phyloP scores from a whole-genome alignment of 257 asterid species.

The Plantago elongata region DNA sequence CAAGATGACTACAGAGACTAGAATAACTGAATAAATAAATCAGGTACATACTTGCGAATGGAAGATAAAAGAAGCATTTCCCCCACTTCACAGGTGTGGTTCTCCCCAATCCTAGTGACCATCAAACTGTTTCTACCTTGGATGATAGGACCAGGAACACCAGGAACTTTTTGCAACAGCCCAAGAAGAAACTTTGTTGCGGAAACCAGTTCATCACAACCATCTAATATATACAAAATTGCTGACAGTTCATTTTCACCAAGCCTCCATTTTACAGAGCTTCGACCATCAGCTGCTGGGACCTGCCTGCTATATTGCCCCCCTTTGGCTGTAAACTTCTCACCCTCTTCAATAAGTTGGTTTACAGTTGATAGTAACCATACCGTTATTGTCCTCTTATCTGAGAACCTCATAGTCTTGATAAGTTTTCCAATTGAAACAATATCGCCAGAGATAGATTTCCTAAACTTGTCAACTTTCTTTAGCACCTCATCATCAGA shows the following conservation, averaged over 20 bases:
- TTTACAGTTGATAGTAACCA: slow-evolving; percentile 80
- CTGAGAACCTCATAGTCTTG: slow-evolving; percentile 68
- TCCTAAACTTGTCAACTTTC: slow-evolving; percentile 44
- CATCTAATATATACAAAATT: slow-evolving; percentile 78
- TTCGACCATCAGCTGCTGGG: slow-evolving; percentile 64
- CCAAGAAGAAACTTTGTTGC: slow-evolving; percentile 83
- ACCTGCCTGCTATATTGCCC: slow-evolving; percentile 60
- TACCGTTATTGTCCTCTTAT: slow-evolving; percentile 53
- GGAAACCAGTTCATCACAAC: slow-evolving; percentile 64
- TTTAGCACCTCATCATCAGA: slow-evolving; percentile 56
- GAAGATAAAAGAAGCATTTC: slow-evolving; percentile 80
- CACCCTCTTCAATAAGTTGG: slow-evolving; percentile 77
- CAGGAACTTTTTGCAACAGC: slow-evolving; percentile 78
- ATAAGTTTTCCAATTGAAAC: slow-evolving; percentile 60
- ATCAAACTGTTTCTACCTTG: slow-evolving; percentile 53
- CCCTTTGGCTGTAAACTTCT: slow-evolving; percentile 51
- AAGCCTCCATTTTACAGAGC: slow-evolving; percentile 68
- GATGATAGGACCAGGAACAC: slow-evolving; percentile 47
- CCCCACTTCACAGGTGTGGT: slow-evolving; percentile 61
- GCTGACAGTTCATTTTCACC: slow-evolving; percentile 81
- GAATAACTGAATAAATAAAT: slow-evolving; percentile 4
- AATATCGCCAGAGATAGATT: slow-evolving; percentile 48
- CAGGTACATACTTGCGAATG: slow-evolving; percentile 56
- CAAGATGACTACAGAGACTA: no score
- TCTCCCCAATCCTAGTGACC: slow-evolving; percentile 61